phyloP scores from a whole-genome alignment of 2,329 filamentous ascomycete genomes.

The Scytalidium lignicola region DNA sequence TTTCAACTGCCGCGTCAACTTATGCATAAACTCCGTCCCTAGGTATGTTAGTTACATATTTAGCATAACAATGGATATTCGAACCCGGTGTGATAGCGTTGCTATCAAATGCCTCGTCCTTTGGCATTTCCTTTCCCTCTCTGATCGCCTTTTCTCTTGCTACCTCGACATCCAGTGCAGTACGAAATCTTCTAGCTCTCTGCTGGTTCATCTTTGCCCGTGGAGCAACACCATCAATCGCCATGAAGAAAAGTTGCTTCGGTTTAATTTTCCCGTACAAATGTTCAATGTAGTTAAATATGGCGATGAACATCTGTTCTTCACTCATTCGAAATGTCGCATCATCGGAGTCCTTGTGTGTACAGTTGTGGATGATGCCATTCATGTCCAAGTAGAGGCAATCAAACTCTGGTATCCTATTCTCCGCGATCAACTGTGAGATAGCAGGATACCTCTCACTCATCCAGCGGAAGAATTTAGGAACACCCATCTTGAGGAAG shows the following conservation, averaged over 20 bases:
- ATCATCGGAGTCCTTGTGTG: constrained; percentile 92
- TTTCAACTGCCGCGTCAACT: constrained; percentile 86
- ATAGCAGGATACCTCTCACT: constrained; percentile 98
- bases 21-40: constrained; percentile 91
- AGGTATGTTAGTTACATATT: constrained; percentile 29
- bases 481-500: constrained; percentile 45
- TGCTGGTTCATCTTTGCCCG: constrained; percentile 99
- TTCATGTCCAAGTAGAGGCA: constrained; percentile 98
- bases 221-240: constrained; percentile 94
- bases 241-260: constrained; percentile 99
- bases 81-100: constrained; percentile 93
- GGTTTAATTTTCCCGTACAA: constrained; percentile 98
- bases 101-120: constrained; percentile 94
- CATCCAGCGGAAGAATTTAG: constrained; percentile 68
- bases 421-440: constrained; percentile 96
- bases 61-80: constrained; percentile 11
- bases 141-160: constrained; percentile 87
- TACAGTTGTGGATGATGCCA: constrained; percentile 99
- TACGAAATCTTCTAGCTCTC: constrained; percentile 89
- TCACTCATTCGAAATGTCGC: constrained; percentile 89
- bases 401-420: constrained; percentile 98
- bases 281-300: constrained; percentile 99
- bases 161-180: constrained; percentile 82
- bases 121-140: constrained; percentile 88
- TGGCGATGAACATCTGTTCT: constrained; percentile 99